Conservation (phyloP, 352 stramenopile species). For the Globisporangium iwayamae region DNA sequence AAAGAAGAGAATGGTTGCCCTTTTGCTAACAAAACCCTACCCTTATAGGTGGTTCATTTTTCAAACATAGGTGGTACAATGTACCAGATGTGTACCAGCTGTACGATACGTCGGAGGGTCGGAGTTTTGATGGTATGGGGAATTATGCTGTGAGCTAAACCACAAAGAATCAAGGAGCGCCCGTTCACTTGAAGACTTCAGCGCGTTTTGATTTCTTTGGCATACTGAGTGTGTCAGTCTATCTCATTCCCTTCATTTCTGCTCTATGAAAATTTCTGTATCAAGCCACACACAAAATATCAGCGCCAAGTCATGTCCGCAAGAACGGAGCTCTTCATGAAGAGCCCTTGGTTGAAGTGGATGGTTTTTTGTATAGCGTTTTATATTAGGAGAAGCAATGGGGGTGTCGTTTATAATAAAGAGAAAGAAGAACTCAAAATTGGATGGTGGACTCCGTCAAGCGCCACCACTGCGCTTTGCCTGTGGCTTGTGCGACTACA, state of each 20-base stretch:
- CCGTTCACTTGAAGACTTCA: constrained; percentile 3
- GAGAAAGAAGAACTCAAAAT: constrained; percentile 9
- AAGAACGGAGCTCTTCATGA: background rate
- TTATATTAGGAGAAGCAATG: constrained; percentile 2
- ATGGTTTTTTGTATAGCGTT: background rate
- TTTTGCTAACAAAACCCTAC: too few species aligned
- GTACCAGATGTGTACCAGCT: too few species aligned
- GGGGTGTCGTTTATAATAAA: background rate
- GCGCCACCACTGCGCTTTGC: background rate
- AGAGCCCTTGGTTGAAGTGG: background rate
- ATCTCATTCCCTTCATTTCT: background rate
- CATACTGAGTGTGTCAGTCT: background rate
- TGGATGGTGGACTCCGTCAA: background rate
- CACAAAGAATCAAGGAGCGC: constrained; percentile 16
- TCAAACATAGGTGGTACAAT: too few species aligned
- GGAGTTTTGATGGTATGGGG: too few species aligned
- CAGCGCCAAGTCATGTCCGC: background rate
- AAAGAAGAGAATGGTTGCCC: too few species aligned
- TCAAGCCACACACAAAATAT: background rate
- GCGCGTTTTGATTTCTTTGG: background rate
- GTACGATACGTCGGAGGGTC: too few species aligned
- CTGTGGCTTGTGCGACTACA: background rate
- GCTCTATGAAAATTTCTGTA: background rate
- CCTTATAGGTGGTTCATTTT: too few species aligned
- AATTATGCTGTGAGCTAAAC: constrained; percentile 25